A percentile compares a stretch with the other conserved stretches of the same genome.
Conservation (phyloP, 1,284 basidiomycete genomes). For the Cryptococcus sp. region DNA sequence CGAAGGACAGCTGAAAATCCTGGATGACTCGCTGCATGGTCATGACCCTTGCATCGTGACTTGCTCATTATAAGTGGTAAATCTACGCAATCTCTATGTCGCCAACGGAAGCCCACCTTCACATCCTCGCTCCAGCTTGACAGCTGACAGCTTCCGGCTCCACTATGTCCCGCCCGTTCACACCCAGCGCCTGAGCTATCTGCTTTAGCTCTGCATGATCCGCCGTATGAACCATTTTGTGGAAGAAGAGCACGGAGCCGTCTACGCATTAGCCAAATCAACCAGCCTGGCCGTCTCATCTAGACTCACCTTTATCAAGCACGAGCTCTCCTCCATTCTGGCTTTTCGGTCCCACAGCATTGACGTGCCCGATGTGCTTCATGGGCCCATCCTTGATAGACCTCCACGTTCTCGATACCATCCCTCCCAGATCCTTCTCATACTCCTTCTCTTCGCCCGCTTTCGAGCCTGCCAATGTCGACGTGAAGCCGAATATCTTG, state of each 20-base stretch:
- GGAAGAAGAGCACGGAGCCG: slow-evolving; percentile 14
- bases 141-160: neutral
- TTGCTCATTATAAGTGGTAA: too few relatives aligned
- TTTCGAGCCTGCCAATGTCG: slow-evolving; percentile 7
- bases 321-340: slow-evolving; percentile 33
- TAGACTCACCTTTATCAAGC: slow-evolving; percentile 22
- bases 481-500: slow-evolving; percentile 18
- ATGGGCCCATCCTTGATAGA: slow-evolving; percentile 13
- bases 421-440: slow-evolving; percentile 12
- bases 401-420: slow-evolving; percentile 8
- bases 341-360: slow-evolving; percentile 15
- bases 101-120: too few relatives aligned
- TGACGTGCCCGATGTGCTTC: slow-evolving; percentile 12
- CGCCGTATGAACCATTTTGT: slow-evolving; percentile 17
- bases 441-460: slow-evolving; percentile 20
- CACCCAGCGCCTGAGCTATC: slow-evolving; percentile 13
- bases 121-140: slow-evolving; percentile 1
- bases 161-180: neutral
- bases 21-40: too few relatives aligned
- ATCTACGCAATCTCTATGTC: too few relatives aligned
- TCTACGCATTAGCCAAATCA: slow-evolving; percentile 8
- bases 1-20: too few relatives aligned
- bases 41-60: too few relatives aligned
- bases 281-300: neutral
- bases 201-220: slow-evolving; percentile 18